Percentiles rank a stretch among this genome's conserved stretches.
phyloP scores from a whole-genome alignment of 176 grass and related monocot species.

The Triticum monococcum region DNA sequence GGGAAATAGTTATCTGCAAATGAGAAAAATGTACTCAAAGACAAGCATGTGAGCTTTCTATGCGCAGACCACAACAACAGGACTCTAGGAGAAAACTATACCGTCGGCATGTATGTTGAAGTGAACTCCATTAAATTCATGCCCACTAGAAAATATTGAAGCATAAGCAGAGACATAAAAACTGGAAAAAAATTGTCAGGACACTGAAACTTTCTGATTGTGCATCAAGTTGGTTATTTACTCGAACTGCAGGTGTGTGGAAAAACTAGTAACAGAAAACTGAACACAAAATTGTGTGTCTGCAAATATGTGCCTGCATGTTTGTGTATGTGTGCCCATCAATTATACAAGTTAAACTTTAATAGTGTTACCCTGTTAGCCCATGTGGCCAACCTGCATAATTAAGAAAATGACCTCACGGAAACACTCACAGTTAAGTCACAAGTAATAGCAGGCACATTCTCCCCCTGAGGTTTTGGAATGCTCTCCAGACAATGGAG shows the following conservation, averaged over 20 bases:
- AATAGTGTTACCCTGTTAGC: background rate
- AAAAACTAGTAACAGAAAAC: background rate
- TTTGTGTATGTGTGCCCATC: background rate
- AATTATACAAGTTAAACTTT: background rate
- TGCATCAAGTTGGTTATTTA: background rate
- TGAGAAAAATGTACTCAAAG: conserved; percentile 7
- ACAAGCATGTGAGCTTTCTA: background rate
- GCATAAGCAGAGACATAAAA: background rate
- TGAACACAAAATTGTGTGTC: background rate
- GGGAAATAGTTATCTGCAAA: background rate
- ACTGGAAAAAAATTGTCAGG: background rate
- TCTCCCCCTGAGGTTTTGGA: conserved; percentile 90
- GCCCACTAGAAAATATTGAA: background rate
- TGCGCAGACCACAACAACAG: background rate
- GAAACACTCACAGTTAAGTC: conserved; percentile 68
- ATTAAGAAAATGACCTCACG: background rate
- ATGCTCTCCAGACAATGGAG: conserved; percentile 91
- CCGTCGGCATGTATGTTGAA: background rate
- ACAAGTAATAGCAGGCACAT: conserved; percentile 61
- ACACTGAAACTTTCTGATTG: background rate
- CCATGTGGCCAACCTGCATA: background rate
- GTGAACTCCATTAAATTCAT: background rate
- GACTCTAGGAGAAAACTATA: background rate
- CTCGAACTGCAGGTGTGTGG: background rate
- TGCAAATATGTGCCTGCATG: background rate